These are phyloP conservation scores for Acanthamoeba rhysodes DNA, from an alignment of 208 protist genomes.

Conservation along the genomic window DNA sequence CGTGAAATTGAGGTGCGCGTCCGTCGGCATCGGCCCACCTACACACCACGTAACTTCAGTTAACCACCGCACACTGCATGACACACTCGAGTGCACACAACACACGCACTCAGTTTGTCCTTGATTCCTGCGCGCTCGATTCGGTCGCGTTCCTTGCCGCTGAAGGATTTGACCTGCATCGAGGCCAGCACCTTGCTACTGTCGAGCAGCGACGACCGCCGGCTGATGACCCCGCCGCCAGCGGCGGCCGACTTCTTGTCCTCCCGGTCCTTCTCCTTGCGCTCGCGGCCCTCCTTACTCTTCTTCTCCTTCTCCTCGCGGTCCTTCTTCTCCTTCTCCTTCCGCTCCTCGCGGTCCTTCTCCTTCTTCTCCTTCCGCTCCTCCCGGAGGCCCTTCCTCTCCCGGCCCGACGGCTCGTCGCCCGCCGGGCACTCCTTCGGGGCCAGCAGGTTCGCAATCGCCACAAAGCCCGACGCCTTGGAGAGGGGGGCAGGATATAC, in stretches of 20 bases:
- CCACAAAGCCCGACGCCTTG: neutral
- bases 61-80: neutral
- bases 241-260: too few species aligned
- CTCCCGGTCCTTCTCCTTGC: too few species aligned
- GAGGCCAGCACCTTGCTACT: neutral
- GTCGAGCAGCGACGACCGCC: neutral
- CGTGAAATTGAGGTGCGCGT: neutral
- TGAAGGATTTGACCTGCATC: neutral
- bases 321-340: neutral
- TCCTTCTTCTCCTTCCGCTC: neutral
- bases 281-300: neutral
- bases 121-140: neutral
- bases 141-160: neutral
- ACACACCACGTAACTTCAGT: neutral
- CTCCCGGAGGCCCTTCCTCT: neutral
- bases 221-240: too few species aligned
- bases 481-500: too few species aligned
- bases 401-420: neutral
- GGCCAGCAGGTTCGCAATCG: neutral
- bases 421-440: neutral
- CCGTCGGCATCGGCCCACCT: neutral
- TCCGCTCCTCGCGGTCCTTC: neutral
- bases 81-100: neutral
- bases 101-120: neutral
- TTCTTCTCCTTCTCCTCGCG: neutral